phyloP scores from a whole-genome alignment of 1,284 basidiomycete species.

The Butyriboletus appendiculatus region DNA sequence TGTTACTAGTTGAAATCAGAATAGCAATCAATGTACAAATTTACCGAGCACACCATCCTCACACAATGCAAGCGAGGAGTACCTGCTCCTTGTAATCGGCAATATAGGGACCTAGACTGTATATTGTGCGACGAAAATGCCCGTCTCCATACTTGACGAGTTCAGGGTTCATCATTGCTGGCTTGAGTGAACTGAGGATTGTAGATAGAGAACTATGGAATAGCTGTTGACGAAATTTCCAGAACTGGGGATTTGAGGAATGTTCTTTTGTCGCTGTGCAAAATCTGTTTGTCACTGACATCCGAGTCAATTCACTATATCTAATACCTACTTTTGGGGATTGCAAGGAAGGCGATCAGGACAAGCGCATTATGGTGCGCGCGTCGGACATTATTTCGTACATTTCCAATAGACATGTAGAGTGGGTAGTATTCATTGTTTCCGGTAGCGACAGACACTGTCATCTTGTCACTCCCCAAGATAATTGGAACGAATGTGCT shows the following conservation, averaged over 20 bases:
- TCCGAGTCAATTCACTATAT: no score
- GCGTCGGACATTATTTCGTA: constrained; percentile 32
- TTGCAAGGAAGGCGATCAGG: constrained; percentile 30
- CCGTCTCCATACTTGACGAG: not conserved
- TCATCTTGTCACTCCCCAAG: constrained; percentile 40
- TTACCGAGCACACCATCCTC: not conserved
- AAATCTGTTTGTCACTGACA: not conserved
- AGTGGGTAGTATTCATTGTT: constrained; percentile 36
- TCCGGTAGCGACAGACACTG: constrained; percentile 38
- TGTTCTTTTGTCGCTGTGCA: not conserved
- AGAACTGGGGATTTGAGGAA: not conserved
- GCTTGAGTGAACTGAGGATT: not conserved
- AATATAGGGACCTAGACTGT: not conserved
- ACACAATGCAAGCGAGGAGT: not conserved
- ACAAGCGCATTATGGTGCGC: constrained; percentile 28
- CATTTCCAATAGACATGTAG: constrained; percentile 33
- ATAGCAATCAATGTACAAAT: no score
- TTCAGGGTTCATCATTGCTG: not conserved
- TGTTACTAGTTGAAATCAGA: no score
- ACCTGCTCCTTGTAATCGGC: not conserved
- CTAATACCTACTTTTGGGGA: constrained; percentile 33
- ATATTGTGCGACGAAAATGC: not conserved
- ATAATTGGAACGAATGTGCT: constrained; percentile 36
- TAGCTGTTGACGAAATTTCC: not conserved
- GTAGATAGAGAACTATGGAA: not conserved